phyloP scores from a whole-genome alignment of 202 grass and related monocot genomes.

The Setaria viridis region DNA sequence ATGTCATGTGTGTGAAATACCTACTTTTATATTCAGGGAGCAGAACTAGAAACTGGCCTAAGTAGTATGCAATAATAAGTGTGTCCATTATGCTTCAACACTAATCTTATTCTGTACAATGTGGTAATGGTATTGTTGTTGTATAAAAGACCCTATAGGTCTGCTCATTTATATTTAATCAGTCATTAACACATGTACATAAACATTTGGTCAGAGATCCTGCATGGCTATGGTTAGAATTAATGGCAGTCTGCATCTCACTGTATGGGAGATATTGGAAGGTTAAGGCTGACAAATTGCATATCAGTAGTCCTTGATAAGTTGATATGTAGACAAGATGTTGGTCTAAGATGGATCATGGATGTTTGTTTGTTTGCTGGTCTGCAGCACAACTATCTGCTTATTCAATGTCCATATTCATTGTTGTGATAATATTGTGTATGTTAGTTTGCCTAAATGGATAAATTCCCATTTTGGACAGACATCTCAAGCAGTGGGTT shows the following conservation, averaged over 20 bases:
- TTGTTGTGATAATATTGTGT: neutral
- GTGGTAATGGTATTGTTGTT: neutral
- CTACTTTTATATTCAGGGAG: neutral
- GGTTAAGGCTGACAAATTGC: neutral
- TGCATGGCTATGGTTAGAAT: neutral
- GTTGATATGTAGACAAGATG: neutral
- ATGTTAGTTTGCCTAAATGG: slow-evolving; percentile 15
- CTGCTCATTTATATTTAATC: neutral
- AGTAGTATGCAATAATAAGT: neutral
- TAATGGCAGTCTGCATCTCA: neutral
- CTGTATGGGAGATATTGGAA: neutral
- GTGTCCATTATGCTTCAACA: neutral
- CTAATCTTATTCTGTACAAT: neutral
- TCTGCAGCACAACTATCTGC: slow-evolving; percentile 3
- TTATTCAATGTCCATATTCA: neutral
- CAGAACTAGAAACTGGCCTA: neutral
- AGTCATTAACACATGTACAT: slow-evolving; percentile 12
- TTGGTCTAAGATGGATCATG: neutral
- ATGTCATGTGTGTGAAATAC: neutral
- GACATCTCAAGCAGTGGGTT: neutral
- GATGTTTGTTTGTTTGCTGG: slow-evolving; percentile 1
- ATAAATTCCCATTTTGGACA: neutral
- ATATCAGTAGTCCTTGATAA: neutral
- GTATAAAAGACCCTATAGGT: neutral
- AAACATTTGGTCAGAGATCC: neutral